These are phyloP conservation scores for Nyctanthes arbortristis DNA, from an alignment of 257 asterid species.

Conservation along the genomic window DNA sequence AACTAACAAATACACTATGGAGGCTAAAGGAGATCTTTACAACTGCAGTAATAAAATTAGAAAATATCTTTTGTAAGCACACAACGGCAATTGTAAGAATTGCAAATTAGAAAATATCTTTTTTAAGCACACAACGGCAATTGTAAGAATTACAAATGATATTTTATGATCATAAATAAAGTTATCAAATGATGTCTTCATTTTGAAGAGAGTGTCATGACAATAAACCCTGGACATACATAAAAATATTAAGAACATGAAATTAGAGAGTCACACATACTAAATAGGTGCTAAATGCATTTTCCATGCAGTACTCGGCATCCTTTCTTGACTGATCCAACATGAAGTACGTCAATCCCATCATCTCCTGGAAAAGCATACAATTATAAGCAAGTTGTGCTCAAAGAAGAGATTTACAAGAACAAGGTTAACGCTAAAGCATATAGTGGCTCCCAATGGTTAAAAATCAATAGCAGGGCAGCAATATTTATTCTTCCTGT, in stretches of 20 bases:
- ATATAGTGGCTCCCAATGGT: constrained; percentile 3
- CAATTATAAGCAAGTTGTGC: constrained; percentile 25
- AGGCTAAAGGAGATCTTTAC: not conserved
- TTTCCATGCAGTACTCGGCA: constrained; percentile 98
- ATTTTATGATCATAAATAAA: not conserved
- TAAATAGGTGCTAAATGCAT: constrained; percentile 78
- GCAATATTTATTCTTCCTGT: constrained; percentile 17
- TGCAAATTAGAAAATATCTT: constrained; percentile 9
- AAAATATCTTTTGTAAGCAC: constrained; percentile 13
- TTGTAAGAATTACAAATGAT: not conserved
- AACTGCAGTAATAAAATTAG: not conserved
- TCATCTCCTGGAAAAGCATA: constrained; percentile 77
- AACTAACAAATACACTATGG: not conserved
- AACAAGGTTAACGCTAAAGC: constrained; percentile 1
- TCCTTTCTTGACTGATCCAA: constrained; percentile 90
- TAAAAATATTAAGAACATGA: constrained; percentile 6
- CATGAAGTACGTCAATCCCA: constrained; percentile 92
- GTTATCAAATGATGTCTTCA: not conserved
- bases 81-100: not conserved
- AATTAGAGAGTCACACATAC: constrained; percentile 41
- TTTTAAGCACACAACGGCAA: constrained; percentile 9
- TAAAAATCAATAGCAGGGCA: not conserved
- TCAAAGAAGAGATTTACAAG: constrained; percentile 11
- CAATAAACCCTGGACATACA: constrained; percentile 24
- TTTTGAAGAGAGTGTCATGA: constrained; percentile 10